Evolutionary conservation across 2,329 filamentous ascomycete genomes (phyloP), one percentile per base, ranked within the genome.

Genomic region (Fusarium duplospermum): DNA sequence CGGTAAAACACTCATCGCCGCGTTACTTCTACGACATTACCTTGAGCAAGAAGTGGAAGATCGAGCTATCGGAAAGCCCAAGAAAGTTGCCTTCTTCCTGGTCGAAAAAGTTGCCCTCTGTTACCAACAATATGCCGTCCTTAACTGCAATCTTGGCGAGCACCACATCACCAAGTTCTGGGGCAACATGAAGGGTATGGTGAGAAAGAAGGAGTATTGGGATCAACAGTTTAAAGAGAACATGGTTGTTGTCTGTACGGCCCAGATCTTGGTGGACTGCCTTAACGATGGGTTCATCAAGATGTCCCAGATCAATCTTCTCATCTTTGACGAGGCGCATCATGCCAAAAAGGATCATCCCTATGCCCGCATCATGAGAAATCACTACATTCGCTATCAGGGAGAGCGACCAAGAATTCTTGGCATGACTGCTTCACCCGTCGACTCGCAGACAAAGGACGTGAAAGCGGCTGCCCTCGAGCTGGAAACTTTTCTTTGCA

Each of bases 301-400:
- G 11, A 98, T 99, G 85, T 85, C 90, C 20, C 90, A 93, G 76
- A 94, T 98, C 81, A 98, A 96, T 78, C 88, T 99, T 2, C 86
- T 99, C 40, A 91, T 98, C 69, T 98, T 99, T 74, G 96, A 99
- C 78, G 96, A 99, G 82, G 96, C 95, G 7, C 96, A 99, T 78
- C 96, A 98, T 79, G 91, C 96, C 0, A 99, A 99, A 83, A 97
- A 96, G 81, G 93, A 95, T 61, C 96, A 99, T 78, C 89, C 94
- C 0, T 99, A 98, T 79, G 94, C 96, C 22, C 89, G 90, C 31
- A 96, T 99, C 67, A 94, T 99, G 83, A 95, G 93, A 77, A 93
- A 97, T 67, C 95, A 94, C 76, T 98, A 98, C 78, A 77, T 90
- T 2, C 82, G 87, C 3, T 84, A 87, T 33, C 75, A 81, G 2